Percentiles rank a stretch among this genome's conserved stretches.
Evolutionary conservation across 495 filamentous ascomycete genomes (phyloP).

Genomic region (Cryomyces antarcticus): DNA sequence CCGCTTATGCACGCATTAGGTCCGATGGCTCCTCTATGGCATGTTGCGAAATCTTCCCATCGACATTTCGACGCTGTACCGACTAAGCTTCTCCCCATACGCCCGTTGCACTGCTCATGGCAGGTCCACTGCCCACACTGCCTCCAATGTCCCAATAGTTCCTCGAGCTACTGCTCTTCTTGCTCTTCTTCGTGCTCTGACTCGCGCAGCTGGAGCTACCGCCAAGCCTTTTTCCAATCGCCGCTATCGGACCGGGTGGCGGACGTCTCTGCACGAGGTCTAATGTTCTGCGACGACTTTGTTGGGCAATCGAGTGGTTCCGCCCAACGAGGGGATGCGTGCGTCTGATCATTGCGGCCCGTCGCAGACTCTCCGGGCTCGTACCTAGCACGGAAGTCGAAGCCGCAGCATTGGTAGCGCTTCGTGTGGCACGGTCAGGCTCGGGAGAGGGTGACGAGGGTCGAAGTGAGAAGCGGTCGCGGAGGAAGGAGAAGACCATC

Average conservation of each 20-base stretch:
- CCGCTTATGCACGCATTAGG: no score
- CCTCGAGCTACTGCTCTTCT: conserved; percentile 32
- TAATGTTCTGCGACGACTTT: conserved; percentile 25
- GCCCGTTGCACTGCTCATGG: conserved; percentile 34
- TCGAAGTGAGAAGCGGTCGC: conserved; percentile 42
- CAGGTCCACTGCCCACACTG: conserved; percentile 51
- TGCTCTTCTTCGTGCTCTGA: conserved; percentile 49
- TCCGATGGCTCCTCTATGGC: no score
- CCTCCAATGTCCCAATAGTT: conserved; percentile 81
- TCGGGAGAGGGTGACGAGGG: conserved; percentile 1
- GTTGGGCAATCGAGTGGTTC: conserved; percentile 25
- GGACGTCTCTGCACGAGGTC: not conserved
- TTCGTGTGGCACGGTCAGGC: not conserved
- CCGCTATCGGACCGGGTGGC: conserved; percentile 16
- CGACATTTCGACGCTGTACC: no score
- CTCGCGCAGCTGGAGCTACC: conserved; percentile 51
- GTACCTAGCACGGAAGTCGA: not conserved
- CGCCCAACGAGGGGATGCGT: conserved; percentile 57
- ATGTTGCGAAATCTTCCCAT: no score
- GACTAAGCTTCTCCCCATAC: conserved; percentile 50
- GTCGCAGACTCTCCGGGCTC: conserved; percentile 21
- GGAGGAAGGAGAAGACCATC: conserved; percentile 74
- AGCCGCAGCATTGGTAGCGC: not conserved
- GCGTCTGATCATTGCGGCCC: conserved; percentile 63
- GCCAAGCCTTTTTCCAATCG: conserved; percentile 26